These are phyloP conservation scores for Fraxinus floribunda DNA, from an alignment of 305 asterid species.

Conservation along the genomic window DNA sequence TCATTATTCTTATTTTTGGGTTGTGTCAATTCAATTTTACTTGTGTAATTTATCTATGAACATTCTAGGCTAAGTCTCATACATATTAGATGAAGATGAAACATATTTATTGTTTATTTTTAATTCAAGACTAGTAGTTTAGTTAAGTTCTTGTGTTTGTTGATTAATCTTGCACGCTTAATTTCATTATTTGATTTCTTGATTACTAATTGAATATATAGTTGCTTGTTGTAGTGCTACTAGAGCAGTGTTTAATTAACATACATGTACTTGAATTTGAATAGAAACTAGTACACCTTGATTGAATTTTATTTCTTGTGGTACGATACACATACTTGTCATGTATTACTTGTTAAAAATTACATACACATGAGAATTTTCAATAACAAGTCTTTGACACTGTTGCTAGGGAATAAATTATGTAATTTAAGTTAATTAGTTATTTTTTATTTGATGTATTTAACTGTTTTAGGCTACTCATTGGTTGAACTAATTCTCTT, in stretches of 20 bases:
- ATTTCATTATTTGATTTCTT: not conserved
- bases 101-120: no score
- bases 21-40: not conserved
- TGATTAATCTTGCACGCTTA: not conserved
- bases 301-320: not conserved
- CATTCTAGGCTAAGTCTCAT: not conserved
- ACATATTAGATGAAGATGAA: not conserved
- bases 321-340: not conserved
- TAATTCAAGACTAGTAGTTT: not conserved
- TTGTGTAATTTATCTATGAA: no score
- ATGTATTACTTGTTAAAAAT: not conserved
- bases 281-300: not conserved
- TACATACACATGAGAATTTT: not conserved
- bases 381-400: not conserved
- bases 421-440: no score
- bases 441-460: no score
- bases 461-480: no score
- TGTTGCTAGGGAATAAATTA: no score
- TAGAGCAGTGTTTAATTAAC: not conserved
- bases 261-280: not conserved
- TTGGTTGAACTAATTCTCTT: no score
- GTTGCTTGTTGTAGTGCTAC: not conserved
- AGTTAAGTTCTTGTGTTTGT: not conserved
- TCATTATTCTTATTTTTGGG: not conserved
- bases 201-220: not conserved